Base-by-base conservation (phyloP, 192 early-diverging fungal genomes). In the Gryganskiella cystojenkinii region DNA sequence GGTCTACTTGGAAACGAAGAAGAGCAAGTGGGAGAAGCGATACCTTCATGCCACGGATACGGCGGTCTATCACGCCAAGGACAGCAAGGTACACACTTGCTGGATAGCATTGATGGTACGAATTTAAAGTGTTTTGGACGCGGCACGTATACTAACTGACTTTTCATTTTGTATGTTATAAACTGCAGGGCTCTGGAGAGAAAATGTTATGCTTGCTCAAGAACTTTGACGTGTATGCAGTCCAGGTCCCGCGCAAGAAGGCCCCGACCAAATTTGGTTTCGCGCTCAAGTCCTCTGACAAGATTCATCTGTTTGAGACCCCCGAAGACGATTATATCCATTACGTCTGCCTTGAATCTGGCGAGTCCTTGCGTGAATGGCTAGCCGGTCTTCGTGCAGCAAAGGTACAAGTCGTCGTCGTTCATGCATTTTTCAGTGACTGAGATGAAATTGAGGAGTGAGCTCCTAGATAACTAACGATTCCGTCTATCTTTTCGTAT, bases 141-240 rank as follows among this genome's bases (percentile, higher is more conserved):
- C 15, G 3, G 59, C 19, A 7, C 52, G 27, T 19, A 55, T 64
- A 43, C 28, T 27, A 45, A 80, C 27, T 11, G 27, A 28, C 31
- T 64, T 42, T 40, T 56, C 5, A 43, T 27, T 40, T 44, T 55
- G 20, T 10, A 14, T 56, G 43, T 52, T 8, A 4, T 19, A 24
- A 63, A 31, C 37, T 24, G 4, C 57, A 70, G 75, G 79, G 67
- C 61, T 69, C 54, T 62, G 84, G 82, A 35, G 71, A 67, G 62
- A 56, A 37, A 30, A 71, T 66, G 70, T 68, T 89, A 5, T 87
- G 89, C 66, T 51, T 83, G 61, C 84, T 97, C 51, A 83, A 81
- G 19, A 90, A 86, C 56, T 93, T 89, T 81, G 96, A 96, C 70
- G 92, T 96, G 1, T 98, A 96, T 74, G 93, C 94, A 15, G 80